Evolutionary conservation across 2,329 filamentous ascomycete species (phyloP).

Genomic region (Chaetomium olivaceum): DNA sequence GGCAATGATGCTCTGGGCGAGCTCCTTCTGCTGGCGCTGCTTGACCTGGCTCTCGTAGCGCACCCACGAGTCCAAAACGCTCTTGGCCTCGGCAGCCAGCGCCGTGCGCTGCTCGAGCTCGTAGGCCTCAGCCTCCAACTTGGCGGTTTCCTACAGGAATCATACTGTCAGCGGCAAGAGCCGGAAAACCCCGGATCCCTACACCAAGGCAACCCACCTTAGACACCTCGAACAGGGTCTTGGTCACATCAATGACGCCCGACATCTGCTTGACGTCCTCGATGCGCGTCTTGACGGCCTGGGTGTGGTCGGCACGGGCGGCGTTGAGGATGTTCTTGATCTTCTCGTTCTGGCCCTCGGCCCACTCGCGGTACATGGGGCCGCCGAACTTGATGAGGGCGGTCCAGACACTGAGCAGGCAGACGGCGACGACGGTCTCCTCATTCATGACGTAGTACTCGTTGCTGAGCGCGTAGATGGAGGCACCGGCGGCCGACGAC

Average conservation of each 20-base stretch:
- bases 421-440: constrained; percentile 93
- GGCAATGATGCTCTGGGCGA: constrained; percentile 87
- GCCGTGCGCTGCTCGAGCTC: constrained; percentile 97
- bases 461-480: constrained; percentile 95
- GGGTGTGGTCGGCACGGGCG: constrained; percentile 90
- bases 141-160: constrained; percentile 79
- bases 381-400: constrained; percentile 92
- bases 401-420: constrained; percentile 88
- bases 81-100: constrained; percentile 88
- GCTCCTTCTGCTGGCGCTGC: constrained; percentile 96
- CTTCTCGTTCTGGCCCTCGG: constrained; percentile 83
- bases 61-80: constrained; percentile 96
- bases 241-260: constrained; percentile 93
- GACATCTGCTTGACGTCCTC: constrained; percentile 92
- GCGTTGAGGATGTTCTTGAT: constrained; percentile 94
- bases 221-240: constrained; percentile 94
- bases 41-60: constrained; percentile 98
- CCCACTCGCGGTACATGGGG: constrained; percentile 90
- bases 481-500: constrained; percentile 86
- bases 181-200: background rate
- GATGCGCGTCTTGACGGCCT: constrained; percentile 92
- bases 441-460: constrained; percentile 99
- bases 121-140: constrained; percentile 92
- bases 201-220: constrained; percentile 64
- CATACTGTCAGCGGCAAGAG: constrained; percentile 24